phyloP scores from a whole-genome alignment of 2,329 filamentous ascomycete species.

The Aspergillus transmontanensis region DNA sequence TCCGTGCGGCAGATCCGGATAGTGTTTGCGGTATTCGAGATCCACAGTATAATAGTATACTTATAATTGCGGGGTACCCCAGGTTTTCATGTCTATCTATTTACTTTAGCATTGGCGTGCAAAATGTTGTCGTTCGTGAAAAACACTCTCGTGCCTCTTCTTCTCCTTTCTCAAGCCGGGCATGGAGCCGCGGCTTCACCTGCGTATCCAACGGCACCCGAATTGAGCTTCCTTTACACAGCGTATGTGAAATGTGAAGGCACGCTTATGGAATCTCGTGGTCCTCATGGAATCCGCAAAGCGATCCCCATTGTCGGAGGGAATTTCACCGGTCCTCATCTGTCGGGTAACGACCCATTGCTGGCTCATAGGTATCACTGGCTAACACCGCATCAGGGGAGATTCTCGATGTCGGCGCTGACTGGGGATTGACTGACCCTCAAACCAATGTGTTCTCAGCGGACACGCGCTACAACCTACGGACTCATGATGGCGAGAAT shows the following conservation, averaged over 20 bases:
- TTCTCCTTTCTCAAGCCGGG: neutral
- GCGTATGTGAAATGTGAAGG: constrained; percentile 25
- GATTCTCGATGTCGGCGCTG: constrained; percentile 29
- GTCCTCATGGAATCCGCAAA: constrained; percentile 23
- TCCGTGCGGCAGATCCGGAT: neutral
- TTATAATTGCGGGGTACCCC: neutral
- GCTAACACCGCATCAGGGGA: constrained; percentile 14
- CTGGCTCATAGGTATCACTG: too few species aligned
- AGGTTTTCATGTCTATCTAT: neutral
- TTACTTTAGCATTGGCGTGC: neutral
- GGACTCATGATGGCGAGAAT: constrained; percentile 27
- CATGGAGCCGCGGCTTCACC: neutral
- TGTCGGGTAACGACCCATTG: constrained; percentile 15
- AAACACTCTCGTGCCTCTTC: neutral
- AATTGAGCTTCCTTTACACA: constrained; percentile 28
- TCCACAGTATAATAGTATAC: neutral
- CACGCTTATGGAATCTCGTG: constrained; percentile 19
- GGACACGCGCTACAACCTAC: constrained; percentile 31
- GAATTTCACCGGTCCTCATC: constrained; percentile 29
- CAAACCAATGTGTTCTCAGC: constrained; percentile 28
- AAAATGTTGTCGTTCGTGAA: neutral
- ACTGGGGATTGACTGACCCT: constrained; percentile 28
- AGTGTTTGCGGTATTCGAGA: neutral
- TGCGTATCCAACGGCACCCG: constrained; percentile 12
- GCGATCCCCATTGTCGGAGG: constrained; percentile 31